Evolutionary conservation across 495 filamentous ascomycete species (phyloP).

Genomic region (Neurospora pannonica): DNA sequence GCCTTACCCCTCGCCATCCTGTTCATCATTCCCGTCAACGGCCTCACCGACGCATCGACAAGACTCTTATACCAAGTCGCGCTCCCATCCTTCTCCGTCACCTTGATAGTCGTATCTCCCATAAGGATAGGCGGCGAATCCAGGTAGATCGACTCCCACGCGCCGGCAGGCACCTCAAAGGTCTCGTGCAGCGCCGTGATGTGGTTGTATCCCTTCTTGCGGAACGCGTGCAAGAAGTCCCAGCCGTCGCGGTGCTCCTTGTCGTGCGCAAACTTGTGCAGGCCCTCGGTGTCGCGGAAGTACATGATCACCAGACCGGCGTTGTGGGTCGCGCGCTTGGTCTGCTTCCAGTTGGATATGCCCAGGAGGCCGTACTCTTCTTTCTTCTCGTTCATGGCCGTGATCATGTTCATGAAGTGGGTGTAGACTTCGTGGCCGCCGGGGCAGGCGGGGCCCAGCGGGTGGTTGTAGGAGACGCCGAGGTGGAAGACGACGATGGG

Average conservation of each 20-base stretch:
- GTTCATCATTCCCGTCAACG: background rate
- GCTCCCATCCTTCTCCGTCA: background rate
- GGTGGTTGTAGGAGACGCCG: constrained; percentile 20
- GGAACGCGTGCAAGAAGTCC: constrained; percentile 21
- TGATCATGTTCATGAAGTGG: constrained; percentile 15
- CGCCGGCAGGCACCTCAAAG: constrained; percentile 6
- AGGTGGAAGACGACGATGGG: constrained; percentile 19
- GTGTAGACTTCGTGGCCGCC: constrained; percentile 15
- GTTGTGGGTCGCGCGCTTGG: constrained; percentile 24
- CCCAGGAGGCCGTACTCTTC: constrained; percentile 28
- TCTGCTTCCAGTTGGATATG: constrained; percentile 10
- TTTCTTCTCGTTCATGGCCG: constrained; percentile 4
- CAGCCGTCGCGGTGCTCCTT: constrained; percentile 34
- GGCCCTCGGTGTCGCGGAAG: constrained; percentile 34
- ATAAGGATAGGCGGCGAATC: constrained; percentile 14
- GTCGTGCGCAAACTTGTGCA: constrained; percentile 43
- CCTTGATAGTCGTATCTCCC: background rate
- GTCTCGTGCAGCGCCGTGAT: constrained; percentile 9
- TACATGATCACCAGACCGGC: constrained; percentile 32
- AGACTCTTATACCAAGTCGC: background rate
- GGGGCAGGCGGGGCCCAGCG: constrained; percentile 24
- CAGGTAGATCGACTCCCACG: constrained; percentile 12
- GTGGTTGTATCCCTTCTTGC: background rate
- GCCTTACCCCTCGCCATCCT: background rate
- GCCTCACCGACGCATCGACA: background rate